Percentiles rank a stretch among this genome's conserved stretches.
phyloP scores from a whole-genome alignment of 805 yeast genomes.

The Teunomyces atbi region DNA sequence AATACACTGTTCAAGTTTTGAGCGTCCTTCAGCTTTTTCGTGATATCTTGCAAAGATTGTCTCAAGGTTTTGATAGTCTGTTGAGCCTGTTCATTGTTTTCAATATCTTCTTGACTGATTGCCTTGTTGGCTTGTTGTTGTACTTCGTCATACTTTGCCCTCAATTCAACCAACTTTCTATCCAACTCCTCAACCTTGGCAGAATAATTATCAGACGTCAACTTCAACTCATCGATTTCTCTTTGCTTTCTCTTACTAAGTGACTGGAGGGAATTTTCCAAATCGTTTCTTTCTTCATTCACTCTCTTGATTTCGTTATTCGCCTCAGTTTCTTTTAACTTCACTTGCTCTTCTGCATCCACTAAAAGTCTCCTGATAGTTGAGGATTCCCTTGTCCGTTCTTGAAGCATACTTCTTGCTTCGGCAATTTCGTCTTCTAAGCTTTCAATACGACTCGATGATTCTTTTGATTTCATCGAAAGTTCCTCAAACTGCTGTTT shows the following conservation, averaged over 20 bases:
- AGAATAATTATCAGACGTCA: conserved; percentile 43
- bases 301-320: conserved; percentile 49
- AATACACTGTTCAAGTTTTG: conserved; percentile 54
- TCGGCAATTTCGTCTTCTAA: conserved; percentile 84
- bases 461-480: conserved; percentile 63
- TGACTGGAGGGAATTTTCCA: conserved; percentile 53
- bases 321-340: conserved; percentile 52
- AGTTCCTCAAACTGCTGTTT: conserved; percentile 75
- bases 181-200: conserved; percentile 40
- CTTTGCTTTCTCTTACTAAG: conserved; percentile 53
- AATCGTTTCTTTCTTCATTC: conserved; percentile 58
- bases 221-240: conserved; percentile 58
- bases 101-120: conserved; percentile 8
- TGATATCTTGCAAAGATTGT: conserved; percentile 50
- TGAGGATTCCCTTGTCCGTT: conserved; percentile 74
- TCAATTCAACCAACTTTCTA: conserved; percentile 24
- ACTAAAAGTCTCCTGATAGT: conserved; percentile 66
- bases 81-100: conserved; percentile 21
- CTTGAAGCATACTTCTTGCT: conserved; percentile 67
- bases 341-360: conserved; percentile 64
- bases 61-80: conserved; percentile 45
- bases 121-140: conserved; percentile 1
- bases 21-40: conserved; percentile 51
- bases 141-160: conserved; percentile 4
- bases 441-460: conserved; percentile 56